Evolutionary conservation across 345 rosid species (phyloP), one percentile per base, ranked within the genome.

Genomic region (Rhizophora mangle): DNA sequence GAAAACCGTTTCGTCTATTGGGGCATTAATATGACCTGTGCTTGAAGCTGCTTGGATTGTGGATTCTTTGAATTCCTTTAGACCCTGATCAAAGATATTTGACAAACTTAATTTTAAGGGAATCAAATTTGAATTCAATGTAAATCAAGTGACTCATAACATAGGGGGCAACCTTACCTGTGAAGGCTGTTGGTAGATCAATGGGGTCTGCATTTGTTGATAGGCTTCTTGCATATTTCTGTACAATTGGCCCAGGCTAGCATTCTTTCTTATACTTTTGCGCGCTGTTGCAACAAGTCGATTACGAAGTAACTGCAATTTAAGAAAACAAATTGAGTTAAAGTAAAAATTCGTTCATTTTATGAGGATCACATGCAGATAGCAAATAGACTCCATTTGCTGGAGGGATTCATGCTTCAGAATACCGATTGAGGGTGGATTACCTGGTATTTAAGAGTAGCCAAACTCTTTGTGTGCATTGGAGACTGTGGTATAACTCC

Each of bases 401-500:
- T 24, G 24, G 24, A 24, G 24, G 24, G 24, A 24, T 24, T 24
- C 24, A 24, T 8, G 21, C 10, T 43, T 3, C 2, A 26, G 57
- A 47, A 47, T 13, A 3, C 4, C 6, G 16, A 2, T 63, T 63
- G 18, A 13, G 19, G 34, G 39, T 22, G 63, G 18, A 6, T 72
- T 64, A 60, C 81, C 81, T 77, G 81, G 59, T 72, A 55, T 57
- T 77, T 77, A 26, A 77, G 81, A 21, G 81, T 77, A 8, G 81
- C 81, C 67, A 77, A 47, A 29, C 77, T 77, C 64, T 77, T 77
- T 30, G 81, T 72, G 39, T 77, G 81, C 81, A 77, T 77, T 16
- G 81, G 81, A 60, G 81, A 77, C n/a, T 77, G 81, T 8, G 81
- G 81, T 26, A 77, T 77, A 70, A 77, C 81, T 39, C 81, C 81